These are phyloP conservation scores for Ballota nigra DNA, from an alignment of 257 asterid genomes.

Conservation along the genomic window DNA sequence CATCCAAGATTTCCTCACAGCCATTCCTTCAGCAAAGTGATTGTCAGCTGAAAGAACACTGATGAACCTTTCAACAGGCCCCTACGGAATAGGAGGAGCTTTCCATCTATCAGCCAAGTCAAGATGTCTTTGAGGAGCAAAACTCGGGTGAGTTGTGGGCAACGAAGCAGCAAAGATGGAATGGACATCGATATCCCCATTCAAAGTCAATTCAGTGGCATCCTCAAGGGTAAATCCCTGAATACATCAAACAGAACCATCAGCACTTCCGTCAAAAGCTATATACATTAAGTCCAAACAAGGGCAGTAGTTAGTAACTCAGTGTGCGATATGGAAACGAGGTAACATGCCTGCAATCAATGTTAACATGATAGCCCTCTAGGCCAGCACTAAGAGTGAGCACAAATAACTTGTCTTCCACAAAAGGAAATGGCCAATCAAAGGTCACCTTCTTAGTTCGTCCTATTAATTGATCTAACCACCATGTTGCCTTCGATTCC, in stretches of 20 bases:
- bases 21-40: constrained; percentile 98
- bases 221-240: constrained; percentile 96
- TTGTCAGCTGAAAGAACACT: constrained; percentile 96
- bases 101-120: constrained; percentile 80
- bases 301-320: constrained; percentile 31
- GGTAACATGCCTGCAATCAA: constrained; percentile 92
- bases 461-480: constrained; percentile 81
- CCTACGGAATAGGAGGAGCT: constrained; percentile 66
- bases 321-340: constrained; percentile 95
- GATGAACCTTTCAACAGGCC: constrained; percentile 68
- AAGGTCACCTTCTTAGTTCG: constrained; percentile 62
- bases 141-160: constrained; percentile 90
- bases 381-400: constrained; percentile 94
- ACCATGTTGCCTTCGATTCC: constrained; percentile 77
- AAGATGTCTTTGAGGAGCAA: constrained; percentile 86
- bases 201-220: constrained; percentile 85
- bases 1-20: constrained; percentile 95
- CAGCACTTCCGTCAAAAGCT: constrained; percentile 3
- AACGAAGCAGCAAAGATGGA: constrained; percentile 82
- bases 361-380: constrained; percentile 86
- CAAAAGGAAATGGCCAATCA: constrained; percentile 94
- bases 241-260: constrained; percentile 3
- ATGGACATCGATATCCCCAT: constrained; percentile 76
- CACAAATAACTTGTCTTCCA: constrained; percentile 73
- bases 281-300: not conserved